A percentile compares a stretch with the other conserved stretches of the same genome.
Conservation (phyloP, 2,329 filamentous ascomycete genomes). For the Exophiala oligosperma region DNA sequence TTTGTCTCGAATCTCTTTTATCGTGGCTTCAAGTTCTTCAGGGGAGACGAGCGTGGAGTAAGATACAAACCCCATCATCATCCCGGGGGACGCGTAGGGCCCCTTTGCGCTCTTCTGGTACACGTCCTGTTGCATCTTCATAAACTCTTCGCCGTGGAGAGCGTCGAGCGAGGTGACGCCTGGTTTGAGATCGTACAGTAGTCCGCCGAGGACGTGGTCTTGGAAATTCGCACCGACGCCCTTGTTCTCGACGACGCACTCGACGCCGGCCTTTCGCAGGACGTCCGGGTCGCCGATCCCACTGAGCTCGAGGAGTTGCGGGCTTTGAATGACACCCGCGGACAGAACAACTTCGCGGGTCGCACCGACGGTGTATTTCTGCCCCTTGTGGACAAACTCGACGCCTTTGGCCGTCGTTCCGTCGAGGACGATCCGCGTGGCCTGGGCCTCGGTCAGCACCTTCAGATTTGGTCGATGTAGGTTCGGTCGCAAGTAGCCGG, state of each 20-base stretch:
- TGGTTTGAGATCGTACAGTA: constrained; percentile 29
- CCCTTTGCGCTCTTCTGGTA: constrained; percentile 35
- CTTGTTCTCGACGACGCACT: constrained; percentile 43
- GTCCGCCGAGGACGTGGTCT: constrained; percentile 38
- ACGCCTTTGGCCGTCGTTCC: constrained; percentile 42
- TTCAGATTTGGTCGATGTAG: constrained; percentile 45
- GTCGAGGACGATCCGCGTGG: constrained; percentile 35
- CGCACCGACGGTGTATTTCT: constrained; percentile 36
- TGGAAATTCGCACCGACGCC: constrained; percentile 52
- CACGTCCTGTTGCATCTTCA: constrained; percentile 34
- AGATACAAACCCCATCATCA: constrained; percentile 40
- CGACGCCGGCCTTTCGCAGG: constrained; percentile 42
- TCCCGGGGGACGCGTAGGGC: constrained; percentile 33
- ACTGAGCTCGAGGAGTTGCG: constrained; percentile 60
- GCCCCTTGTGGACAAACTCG: constrained; percentile 41
- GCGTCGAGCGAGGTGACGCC: constrained; percentile 37
- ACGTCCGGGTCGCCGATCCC: constrained; percentile 55
- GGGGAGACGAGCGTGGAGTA: constrained; percentile 37
- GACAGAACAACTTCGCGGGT: constrained; percentile 58
- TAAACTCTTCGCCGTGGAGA: constrained; percentile 37
- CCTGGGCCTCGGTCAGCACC: constrained; percentile 47
- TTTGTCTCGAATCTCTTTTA: constrained; percentile 33
- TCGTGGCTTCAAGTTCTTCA: constrained; percentile 33
- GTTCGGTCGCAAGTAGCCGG: constrained; percentile 40
- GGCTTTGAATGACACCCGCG: constrained; percentile 59